These are phyloP conservation scores for Poronia punctata DNA, from an alignment of 495 filamentous ascomycete genomes.

Conservation along the genomic window DNA sequence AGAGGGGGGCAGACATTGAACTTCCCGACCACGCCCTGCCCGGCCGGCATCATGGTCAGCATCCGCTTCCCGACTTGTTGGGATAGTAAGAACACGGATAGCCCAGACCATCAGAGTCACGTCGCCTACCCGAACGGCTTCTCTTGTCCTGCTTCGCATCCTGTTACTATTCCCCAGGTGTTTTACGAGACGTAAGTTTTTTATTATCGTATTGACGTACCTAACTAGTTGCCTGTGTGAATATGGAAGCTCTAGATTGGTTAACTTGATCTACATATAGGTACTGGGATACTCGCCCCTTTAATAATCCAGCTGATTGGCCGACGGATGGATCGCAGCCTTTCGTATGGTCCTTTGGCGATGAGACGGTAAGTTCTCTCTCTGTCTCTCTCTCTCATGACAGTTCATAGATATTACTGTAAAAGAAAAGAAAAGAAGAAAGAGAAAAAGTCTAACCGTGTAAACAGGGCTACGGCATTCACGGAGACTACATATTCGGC, in stretches of 20 bases:
- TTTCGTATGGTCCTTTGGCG: conserved; percentile 37
- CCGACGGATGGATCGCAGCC: conserved; percentile 32
- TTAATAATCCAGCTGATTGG: conserved; percentile 34
- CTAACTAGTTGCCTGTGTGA: no score
- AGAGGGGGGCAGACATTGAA: conserved; percentile 32
- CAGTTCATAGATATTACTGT: no score
- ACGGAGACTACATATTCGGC: conserved; percentile 40
- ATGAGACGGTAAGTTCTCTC: no score
- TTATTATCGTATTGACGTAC: no score
- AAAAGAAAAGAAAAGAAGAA: no score
- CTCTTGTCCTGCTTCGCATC: conserved; percentile 50
- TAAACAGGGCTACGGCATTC: conserved; percentile 34
- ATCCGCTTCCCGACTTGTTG: conserved; percentile 38
- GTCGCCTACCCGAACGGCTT: conserved; percentile 40
- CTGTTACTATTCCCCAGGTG: conserved; percentile 51
- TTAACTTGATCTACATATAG: conserved; percentile 8
- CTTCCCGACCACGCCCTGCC: conserved; percentile 26
- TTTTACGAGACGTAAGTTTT: conserved; percentile 52
- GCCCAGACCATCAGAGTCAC: conserved; percentile 38
- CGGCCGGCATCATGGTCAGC: conserved; percentile 35
- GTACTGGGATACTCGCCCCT: conserved; percentile 35
- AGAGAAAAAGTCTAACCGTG: no score
- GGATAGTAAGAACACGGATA: conserved; percentile 36
- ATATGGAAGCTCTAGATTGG: background rate
- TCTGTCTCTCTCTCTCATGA: no score